Percentiles rank a stretch among this genome's conserved stretches.
Evolutionary conservation across 257 asterid species (phyloP).

Genomic region (Rhazya stricta): DNA sequence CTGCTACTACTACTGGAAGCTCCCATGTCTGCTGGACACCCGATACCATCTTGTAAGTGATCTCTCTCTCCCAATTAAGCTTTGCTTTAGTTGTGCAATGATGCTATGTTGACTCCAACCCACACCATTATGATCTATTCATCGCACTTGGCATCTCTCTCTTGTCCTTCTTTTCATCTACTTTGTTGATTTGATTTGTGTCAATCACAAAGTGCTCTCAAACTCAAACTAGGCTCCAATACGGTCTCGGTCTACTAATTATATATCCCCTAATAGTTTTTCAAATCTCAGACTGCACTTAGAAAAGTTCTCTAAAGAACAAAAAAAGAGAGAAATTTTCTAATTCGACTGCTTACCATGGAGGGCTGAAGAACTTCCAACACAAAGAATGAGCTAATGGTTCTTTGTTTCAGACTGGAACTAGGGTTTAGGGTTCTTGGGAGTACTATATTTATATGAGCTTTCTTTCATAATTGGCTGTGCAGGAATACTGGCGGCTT

Average conservation of each 20-base stretch:
- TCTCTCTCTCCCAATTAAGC: conserved; percentile 22
- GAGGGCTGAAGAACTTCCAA: background rate
- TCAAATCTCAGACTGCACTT: conserved; percentile 7
- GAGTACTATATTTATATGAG: background rate
- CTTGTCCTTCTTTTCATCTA: conserved; percentile 16
- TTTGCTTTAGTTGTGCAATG: conserved; percentile 17
- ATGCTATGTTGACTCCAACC: conserved; percentile 29
- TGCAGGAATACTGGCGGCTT: conserved; percentile 33
- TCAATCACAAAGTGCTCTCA: conserved; percentile 26
- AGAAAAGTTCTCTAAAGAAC: background rate
- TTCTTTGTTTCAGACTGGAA: background rate
- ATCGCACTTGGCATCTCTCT: conserved; percentile 25
- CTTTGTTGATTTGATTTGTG: conserved; percentile 41
- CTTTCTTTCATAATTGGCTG: background rate
- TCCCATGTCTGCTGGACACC: conserved; percentile 59
- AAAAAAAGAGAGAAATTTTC: background rate
- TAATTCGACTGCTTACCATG: background rate
- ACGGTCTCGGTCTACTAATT: background rate
- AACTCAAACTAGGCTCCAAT: conserved; percentile 12
- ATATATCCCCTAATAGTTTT: background rate
- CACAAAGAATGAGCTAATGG: background rate
- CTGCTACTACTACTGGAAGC: conserved; percentile 29
- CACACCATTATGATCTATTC: conserved; percentile 19
- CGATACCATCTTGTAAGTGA: conserved; percentile 56
- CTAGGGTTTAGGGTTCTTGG: conserved; percentile 19